Conservation (phyloP, 495 filamentous ascomycete species). For the Achaetomiella virescens region DNA sequence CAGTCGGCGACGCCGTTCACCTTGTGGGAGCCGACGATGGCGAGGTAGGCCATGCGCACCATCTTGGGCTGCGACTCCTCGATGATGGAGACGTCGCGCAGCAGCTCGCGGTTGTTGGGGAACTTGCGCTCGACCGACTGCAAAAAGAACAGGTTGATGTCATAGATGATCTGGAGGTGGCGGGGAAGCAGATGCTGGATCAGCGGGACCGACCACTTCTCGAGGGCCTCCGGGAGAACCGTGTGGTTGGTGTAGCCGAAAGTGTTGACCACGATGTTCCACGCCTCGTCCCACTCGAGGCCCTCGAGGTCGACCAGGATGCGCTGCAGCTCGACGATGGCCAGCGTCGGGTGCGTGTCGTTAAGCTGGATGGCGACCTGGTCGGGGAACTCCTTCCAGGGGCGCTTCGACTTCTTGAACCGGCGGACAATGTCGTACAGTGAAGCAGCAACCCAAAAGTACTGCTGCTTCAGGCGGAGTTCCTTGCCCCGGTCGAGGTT, state of each 20-base stretch:
- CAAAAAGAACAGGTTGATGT: slow-evolving; percentile 92
- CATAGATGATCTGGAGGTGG: slow-evolving; percentile 96
- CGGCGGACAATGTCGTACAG: slow-evolving; percentile 91
- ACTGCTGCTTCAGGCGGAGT: slow-evolving; percentile 95
- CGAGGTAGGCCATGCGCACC: slow-evolving; percentile 92
- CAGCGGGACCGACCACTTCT: slow-evolving; percentile 96
- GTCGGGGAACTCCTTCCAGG: slow-evolving; percentile 88
- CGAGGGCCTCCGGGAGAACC: slow-evolving; percentile 89
- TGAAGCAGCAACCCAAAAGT: slow-evolving; percentile 99
- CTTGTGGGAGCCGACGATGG: slow-evolving; percentile 96
- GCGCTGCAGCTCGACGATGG: slow-evolving; percentile 89
- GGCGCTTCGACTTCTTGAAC: slow-evolving; percentile 92
- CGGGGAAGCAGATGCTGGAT: slow-evolving; percentile 88
- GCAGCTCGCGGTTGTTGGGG: slow-evolving; percentile 80
- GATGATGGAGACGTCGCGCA: slow-evolving; percentile 84
- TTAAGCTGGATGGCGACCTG: slow-evolving; percentile 97
- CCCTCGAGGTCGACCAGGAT: slow-evolving; percentile 87
- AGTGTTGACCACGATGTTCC: slow-evolving; percentile 62
- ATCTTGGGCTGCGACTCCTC: slow-evolving; percentile 97
- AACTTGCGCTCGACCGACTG: slow-evolving; percentile 83
- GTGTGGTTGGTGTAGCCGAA: slow-evolving; percentile 99
- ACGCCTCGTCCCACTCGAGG: slow-evolving; percentile 89
- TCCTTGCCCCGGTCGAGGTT: slow-evolving; percentile 96
- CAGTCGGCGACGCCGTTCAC: slow-evolving; percentile 97
- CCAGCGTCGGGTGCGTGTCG: slow-evolving; percentile 94